A percentile compares a stretch with the other conserved stretches of the same genome.
Evolutionary conservation across 139 green algal genomes (phyloP).

Genomic region (Raphidocelis subcapitata): DNA sequence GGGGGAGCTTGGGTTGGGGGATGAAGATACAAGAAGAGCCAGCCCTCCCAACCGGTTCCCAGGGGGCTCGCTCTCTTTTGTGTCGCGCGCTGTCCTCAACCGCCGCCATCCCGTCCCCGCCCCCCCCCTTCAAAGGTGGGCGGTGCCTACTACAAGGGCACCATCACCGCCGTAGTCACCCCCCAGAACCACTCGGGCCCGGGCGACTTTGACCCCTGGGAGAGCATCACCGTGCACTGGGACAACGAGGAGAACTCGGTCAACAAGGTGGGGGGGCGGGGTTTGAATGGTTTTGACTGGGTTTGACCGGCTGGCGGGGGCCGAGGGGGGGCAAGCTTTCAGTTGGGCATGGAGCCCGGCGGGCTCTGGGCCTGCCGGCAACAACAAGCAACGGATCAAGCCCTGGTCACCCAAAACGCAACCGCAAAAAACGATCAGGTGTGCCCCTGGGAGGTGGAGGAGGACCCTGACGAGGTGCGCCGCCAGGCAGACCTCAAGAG

Average conservation of each 20-base stretch:
- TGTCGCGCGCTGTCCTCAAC: no score
- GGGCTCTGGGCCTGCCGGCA: not conserved
- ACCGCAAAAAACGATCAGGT: slow-evolving; percentile 48
- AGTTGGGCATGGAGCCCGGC: not conserved
- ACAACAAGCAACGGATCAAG: not conserved
- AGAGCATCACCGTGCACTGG: slow-evolving; percentile 71
- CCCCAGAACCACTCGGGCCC: not conserved
- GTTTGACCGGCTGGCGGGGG: not conserved
- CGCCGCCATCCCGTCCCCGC: no score
- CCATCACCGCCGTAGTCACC: slow-evolving; percentile 34
- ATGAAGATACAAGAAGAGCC: no score
- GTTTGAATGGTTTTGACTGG: not conserved
- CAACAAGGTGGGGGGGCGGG: slow-evolving; percentile 11
- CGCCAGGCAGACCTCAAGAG: slow-evolving; percentile 32
- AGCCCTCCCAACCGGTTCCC: no score
- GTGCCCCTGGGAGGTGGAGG: slow-evolving; percentile 83
- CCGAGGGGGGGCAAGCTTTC: no score
- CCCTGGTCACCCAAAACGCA: not conserved
- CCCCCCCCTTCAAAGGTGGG: slow-evolving; percentile 40
- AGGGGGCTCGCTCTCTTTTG: no score
- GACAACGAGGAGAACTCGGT: slow-evolving; percentile 33
- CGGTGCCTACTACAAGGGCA: slow-evolving; percentile 73
- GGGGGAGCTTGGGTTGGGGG: no score
- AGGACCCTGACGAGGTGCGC: slow-evolving; percentile 68
- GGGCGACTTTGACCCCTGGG: slow-evolving; percentile 67